A percentile compares a stretch with the other conserved stretches of the same genome.
Conservation (phyloP, 495 filamentous ascomycete species). For the Lentithecium fluviatile region DNA sequence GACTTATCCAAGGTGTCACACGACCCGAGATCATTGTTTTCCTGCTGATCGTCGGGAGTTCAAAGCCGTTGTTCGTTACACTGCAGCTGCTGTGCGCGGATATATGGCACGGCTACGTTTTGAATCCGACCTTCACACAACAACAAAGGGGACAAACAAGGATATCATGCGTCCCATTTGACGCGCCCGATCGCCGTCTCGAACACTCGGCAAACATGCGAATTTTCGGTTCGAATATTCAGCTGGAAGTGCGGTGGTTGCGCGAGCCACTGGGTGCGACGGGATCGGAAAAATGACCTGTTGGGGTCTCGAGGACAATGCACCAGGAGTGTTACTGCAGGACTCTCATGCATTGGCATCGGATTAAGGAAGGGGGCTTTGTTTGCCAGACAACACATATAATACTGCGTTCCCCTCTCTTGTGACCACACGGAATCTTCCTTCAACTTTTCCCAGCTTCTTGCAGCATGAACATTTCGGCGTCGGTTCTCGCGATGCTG, state of each 20-base stretch:
- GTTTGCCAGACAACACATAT: neutral
- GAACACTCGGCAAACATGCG: too few relatives aligned
- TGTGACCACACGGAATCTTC: neutral
- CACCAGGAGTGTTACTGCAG: neutral
- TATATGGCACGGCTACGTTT: neutral
- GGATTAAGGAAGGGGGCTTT: neutral
- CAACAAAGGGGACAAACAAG: neutral
- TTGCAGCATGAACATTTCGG: neutral
- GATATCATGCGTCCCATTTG: neutral
- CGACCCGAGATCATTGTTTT: too few relatives aligned
- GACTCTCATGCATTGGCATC: neutral
- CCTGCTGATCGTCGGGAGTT: too few relatives aligned
- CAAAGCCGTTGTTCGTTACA: neutral
- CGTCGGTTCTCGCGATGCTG: neutral
- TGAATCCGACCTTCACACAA: neutral
- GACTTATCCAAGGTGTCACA: too few relatives aligned
- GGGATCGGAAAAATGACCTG: neutral
- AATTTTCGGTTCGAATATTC: neutral
- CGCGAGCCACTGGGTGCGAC: neutral
- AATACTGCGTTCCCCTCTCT: neutral
- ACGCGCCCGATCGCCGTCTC: neutral
- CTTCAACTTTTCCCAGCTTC: neutral
- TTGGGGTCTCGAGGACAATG: neutral
- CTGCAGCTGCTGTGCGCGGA: slow-evolving; percentile 4
- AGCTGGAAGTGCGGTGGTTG: neutral